Evolutionary conservation across 805 yeast genomes (phyloP).

Genomic region (Cyberlindnera misumaiensis): DNA sequence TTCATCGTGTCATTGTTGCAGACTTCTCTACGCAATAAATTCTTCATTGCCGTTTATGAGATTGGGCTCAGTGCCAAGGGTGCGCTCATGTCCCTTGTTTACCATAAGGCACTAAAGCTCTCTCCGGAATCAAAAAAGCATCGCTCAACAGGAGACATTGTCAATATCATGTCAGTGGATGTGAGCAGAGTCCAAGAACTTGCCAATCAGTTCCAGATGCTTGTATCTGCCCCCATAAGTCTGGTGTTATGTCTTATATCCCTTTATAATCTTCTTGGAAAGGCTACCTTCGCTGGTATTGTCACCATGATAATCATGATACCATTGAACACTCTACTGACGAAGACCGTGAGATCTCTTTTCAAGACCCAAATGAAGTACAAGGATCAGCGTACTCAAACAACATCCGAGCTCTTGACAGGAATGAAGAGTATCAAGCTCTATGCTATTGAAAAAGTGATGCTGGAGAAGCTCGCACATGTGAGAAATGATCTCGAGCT

Average conservation of each 20-base stretch:
- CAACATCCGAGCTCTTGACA: conserved; percentile 51
- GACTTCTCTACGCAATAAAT: conserved; percentile 63
- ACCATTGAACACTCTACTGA: conserved; percentile 47
- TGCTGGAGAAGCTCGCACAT: conserved; percentile 43
- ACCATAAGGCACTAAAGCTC: conserved; percentile 62
- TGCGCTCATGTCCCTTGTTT: conserved; percentile 59
- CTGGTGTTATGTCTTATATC: conserved; percentile 47
- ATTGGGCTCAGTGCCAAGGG: conserved; percentile 62
- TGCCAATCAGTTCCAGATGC: conserved; percentile 43
- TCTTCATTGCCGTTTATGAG: conserved; percentile 48
- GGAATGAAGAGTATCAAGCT: conserved; percentile 60
- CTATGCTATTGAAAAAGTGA: conserved; percentile 66
- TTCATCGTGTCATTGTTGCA: conserved; percentile 54
- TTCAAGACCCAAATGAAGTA: conserved; percentile 53
- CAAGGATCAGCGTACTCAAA: conserved; percentile 53
- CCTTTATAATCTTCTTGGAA: conserved; percentile 48
- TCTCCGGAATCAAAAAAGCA: conserved; percentile 57
- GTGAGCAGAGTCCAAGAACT: conserved; percentile 56
- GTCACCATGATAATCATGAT: conserved; percentile 45
- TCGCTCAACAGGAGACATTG: conserved; percentile 69
- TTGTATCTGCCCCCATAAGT: conserved; percentile 55
- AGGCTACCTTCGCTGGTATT: conserved; percentile 53
- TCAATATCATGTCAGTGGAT: conserved; percentile 76
- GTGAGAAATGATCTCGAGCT: conserved; percentile 56
- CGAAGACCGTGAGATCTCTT: conserved; percentile 37